Conservation (phyloP, 2,329 filamentous ascomycete species). For the Neurospora sp. region DNA sequence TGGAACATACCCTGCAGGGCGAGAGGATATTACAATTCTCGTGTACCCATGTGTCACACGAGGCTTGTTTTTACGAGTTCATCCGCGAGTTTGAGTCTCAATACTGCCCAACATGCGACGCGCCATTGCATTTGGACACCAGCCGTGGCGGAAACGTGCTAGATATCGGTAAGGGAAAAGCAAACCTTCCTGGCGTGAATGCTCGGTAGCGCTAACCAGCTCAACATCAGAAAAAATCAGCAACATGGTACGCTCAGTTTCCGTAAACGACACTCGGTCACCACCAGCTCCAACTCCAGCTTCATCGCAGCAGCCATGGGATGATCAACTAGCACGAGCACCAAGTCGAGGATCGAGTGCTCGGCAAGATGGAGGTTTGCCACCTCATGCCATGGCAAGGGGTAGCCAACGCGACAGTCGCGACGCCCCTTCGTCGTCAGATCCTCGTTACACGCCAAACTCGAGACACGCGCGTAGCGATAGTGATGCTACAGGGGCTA, state of each 20-base stretch:
- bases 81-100: conserved; percentile 91
- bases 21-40: conserved; percentile 94
- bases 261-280: conserved; percentile 53
- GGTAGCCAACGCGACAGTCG: conserved; percentile 29
- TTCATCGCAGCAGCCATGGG: conserved; percentile 52
- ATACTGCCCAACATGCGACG: conserved; percentile 88
- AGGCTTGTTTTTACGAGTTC: conserved; percentile 98
- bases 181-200: background rate
- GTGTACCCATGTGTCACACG: conserved; percentile 93
- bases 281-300: conserved; percentile 46
- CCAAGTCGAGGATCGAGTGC: conserved; percentile 38
- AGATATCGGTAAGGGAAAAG: conserved; percentile 60
- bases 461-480: conserved; percentile 63
- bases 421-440: conserved; percentile 29
- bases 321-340: conserved; percentile 46
- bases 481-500: conserved; percentile 54
- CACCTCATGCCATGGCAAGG: conserved; percentile 27
- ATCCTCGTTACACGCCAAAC: conserved; percentile 31
- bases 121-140: conserved; percentile 82
- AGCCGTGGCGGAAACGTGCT: conserved; percentile 87
- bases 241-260: conserved; percentile 78
- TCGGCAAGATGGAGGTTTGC: conserved; percentile 27
- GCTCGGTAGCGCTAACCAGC: conserved; percentile 22
- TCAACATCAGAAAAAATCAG: conserved; percentile 72
- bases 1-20: conserved; percentile 89